phyloP scores from a whole-genome alignment of 257 asterid species.

The Fraxinus pennsylvanica region DNA sequence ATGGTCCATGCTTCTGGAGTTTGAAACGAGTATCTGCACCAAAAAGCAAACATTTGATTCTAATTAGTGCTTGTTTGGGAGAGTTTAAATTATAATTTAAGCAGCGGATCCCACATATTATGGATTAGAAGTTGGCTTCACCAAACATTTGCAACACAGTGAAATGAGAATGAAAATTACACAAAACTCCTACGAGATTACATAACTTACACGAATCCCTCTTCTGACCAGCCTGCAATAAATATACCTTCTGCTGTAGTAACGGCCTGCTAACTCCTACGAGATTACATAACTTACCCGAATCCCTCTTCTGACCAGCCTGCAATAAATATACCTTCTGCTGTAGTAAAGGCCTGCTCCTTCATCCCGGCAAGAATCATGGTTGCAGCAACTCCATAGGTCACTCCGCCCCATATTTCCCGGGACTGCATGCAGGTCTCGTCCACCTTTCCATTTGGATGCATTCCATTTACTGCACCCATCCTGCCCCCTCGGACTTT shows the following conservation, averaged over 20 bases:
- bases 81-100: too few species aligned
- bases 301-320: conserved; percentile 99
- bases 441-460: conserved; percentile 88
- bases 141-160: too few species aligned
- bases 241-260: conserved; percentile 89
- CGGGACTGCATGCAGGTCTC: conserved; percentile 99
- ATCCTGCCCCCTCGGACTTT: conserved; percentile 80
- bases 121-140: too few species aligned
- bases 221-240: conserved; percentile 97
- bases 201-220: conserved; percentile 76
- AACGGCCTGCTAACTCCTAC: conserved; percentile 60
- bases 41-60: conserved; percentile 5
- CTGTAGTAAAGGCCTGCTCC: conserved; percentile 88
- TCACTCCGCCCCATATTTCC: conserved; percentile 95
- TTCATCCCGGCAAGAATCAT: conserved; percentile 97
- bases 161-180: not conserved
- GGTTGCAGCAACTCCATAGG: conserved; percentile 87
- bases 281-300: conserved; percentile 52
- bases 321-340: conserved; percentile 85
- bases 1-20: conserved; percentile 96
- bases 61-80: too few species aligned
- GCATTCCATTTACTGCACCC: conserved; percentile 98
- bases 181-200: too few species aligned
- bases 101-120: too few species aligned
- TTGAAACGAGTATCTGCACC: conserved; percentile 79